phyloP scores from a whole-genome alignment of 2,329 filamentous ascomycete species.

The Saccharata proteae region DNA sequence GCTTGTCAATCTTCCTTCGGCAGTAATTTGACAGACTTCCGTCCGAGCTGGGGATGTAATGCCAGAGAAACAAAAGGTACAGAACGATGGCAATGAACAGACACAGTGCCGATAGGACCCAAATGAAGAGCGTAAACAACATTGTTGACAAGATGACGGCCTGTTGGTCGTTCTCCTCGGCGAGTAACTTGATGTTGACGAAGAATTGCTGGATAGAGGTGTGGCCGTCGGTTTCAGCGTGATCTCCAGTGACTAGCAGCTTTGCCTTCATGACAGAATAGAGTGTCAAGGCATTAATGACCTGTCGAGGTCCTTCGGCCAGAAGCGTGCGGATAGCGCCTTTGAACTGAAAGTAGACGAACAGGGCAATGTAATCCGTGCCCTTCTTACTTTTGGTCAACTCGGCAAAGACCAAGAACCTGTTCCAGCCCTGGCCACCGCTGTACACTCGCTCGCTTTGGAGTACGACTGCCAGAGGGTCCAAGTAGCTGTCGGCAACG shows the following conservation, averaged over 20 bases:
- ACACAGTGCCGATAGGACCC: constrained; percentile 66
- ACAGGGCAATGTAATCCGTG: constrained; percentile 78
- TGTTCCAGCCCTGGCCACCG: constrained; percentile 64
- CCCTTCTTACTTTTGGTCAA: constrained; percentile 87
- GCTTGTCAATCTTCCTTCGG: constrained; percentile 77
- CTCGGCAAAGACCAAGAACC: constrained; percentile 86
- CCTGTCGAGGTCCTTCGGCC: constrained; percentile 84
- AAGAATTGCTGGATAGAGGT: constrained; percentile 66
- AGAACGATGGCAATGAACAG: constrained; percentile 65
- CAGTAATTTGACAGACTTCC: constrained; percentile 77
- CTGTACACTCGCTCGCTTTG: constrained; percentile 67
- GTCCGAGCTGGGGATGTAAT: constrained; percentile 75
- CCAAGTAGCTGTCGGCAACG: constrained; percentile 83
- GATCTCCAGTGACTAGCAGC: constrained; percentile 49
- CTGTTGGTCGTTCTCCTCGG: constrained; percentile 62
- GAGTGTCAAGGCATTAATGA: constrained; percentile 78
- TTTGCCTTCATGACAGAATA: constrained; percentile 71
- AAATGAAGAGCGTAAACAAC: constrained; percentile 83
- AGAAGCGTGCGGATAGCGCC: constrained; percentile 76
- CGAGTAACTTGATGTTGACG: constrained; percentile 63
- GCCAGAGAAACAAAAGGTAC: constrained; percentile 82
- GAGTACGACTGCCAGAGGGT: constrained; percentile 71
- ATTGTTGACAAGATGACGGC: constrained; percentile 78
- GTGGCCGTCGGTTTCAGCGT: constrained; percentile 44
- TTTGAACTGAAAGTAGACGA: constrained; percentile 76